These are phyloP conservation scores for Daldinia sp. DNA, from an alignment of 2,329 filamentous ascomycete genomes.

Conservation along the genomic window DNA sequence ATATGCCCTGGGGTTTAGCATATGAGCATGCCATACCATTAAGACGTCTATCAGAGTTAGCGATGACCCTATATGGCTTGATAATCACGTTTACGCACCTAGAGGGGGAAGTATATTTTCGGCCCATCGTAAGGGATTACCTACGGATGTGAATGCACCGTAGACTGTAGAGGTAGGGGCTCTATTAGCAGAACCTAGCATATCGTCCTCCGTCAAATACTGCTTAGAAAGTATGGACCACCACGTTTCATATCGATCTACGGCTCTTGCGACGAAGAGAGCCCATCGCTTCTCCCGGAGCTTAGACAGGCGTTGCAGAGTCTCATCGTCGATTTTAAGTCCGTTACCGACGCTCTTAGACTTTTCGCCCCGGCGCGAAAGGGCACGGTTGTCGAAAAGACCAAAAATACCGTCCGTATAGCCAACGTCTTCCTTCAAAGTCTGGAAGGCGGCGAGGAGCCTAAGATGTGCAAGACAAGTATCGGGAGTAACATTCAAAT, in stretches of 20 bases:
- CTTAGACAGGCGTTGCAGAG: conserved; percentile 56
- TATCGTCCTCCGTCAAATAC: conserved; percentile 49
- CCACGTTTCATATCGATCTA: conserved; percentile 73
- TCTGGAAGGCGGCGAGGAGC: conserved; percentile 72
- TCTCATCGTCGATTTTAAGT: conserved; percentile 46
- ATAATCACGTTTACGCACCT: conserved; percentile 52
- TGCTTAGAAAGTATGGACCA: conserved; percentile 55
- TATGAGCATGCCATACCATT: conserved; percentile 82
- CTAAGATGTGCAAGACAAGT: conserved; percentile 78
- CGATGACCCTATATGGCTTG: conserved; percentile 11
- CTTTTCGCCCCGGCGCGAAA: conserved; percentile 31
- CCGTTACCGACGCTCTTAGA: conserved; percentile 22
- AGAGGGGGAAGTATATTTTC: conserved; percentile 63
- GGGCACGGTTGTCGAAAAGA: conserved; percentile 60
- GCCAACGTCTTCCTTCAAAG: conserved; percentile 71
- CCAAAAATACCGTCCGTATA: conserved; percentile 73
- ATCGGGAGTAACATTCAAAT: conserved; percentile 54
- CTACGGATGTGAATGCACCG: conserved; percentile 45
- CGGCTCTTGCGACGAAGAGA: conserved; percentile 72
- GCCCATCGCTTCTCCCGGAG: conserved; percentile 78
- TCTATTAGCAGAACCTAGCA: conserved; percentile 41
- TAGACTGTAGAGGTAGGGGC: conserved; percentile 38
- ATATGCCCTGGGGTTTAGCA: conserved; percentile 78
- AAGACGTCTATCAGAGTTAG: conserved; percentile 65
- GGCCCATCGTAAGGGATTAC: conserved; percentile 48